Conservation (phyloP, 2,329 filamentous ascomycete genomes). For the Aspergillus sergii region DNA sequence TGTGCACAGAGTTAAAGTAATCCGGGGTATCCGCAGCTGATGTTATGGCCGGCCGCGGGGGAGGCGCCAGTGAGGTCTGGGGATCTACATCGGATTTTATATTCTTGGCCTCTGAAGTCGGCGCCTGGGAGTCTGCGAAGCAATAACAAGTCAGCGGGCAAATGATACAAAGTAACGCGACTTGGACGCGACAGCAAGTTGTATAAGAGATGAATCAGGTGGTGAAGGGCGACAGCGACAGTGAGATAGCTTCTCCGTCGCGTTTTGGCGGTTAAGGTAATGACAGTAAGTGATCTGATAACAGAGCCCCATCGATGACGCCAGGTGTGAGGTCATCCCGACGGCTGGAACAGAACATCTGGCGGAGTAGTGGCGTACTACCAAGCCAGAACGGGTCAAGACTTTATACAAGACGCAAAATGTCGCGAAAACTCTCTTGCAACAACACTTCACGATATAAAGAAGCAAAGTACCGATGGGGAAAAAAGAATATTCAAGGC, state of each 20-base stretch:
- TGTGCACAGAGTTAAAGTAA: conserved; percentile 67
- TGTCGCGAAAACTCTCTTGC: conserved; percentile 11
- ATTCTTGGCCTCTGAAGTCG: conserved; percentile 38
- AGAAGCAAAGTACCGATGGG: conserved; percentile 8
- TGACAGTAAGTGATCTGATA: conserved; percentile 18
- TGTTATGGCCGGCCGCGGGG: conserved; percentile 61
- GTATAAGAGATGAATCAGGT: conserved; percentile 15
- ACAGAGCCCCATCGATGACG: conserved; percentile 36
- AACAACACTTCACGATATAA: conserved; percentile 5
- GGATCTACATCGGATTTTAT: conserved; percentile 55
- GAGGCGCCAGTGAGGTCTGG: conserved; percentile 69
- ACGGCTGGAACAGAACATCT: conserved; percentile 30
- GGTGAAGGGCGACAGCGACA: conserved; percentile 17
- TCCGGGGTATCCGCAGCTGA: conserved; percentile 62
- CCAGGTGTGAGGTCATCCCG: conserved; percentile 41
- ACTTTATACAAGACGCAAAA: conserved; percentile 13
- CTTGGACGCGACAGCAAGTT: conserved; percentile 1
- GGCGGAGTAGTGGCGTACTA: conserved; percentile 34
- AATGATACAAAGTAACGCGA: neutral
- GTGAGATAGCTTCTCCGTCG: conserved; percentile 21
- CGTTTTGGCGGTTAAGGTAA: conserved; percentile 1
- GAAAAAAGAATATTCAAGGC: conserved; percentile 17
- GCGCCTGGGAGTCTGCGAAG: conserved; percentile 33
- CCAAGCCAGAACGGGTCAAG: conserved; percentile 30
- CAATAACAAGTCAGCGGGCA: conserved; percentile 24